phyloP scores from a whole-genome alignment of 75 land plant species.

The Pinus taeda region DNA sequence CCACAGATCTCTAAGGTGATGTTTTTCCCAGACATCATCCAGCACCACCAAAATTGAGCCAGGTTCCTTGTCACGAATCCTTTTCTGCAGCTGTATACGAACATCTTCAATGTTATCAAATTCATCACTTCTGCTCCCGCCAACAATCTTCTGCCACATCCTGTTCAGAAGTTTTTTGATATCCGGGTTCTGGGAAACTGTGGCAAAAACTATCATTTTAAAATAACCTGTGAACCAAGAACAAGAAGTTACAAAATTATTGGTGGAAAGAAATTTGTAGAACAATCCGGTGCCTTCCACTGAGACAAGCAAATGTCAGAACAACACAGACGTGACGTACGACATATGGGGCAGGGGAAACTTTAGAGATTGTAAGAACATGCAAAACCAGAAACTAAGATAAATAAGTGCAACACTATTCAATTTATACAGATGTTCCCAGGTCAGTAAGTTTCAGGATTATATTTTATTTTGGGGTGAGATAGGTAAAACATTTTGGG shows the following conservation, averaged over 20 bases:
- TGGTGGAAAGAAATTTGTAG: too few species aligned
- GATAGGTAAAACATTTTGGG: too few species aligned
- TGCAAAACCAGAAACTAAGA: too few species aligned
- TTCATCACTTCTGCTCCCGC: background rate
- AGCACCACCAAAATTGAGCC: slow-evolving; percentile 26
- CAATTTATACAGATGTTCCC: too few species aligned
- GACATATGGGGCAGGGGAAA: too few species aligned
- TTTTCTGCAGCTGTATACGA: background rate
- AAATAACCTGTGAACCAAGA: slow-evolving; percentile 30
- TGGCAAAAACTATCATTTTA: slow-evolving; percentile 40
- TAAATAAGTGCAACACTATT: too few species aligned
- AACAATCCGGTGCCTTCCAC: too few species aligned
- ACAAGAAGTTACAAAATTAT: background rate
- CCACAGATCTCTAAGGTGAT: slow-evolving; percentile 33
- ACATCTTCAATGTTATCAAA: slow-evolving; percentile 5
- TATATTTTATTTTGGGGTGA: too few species aligned
- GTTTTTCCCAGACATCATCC: slow-evolving; percentile 60
- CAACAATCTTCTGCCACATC: slow-evolving; percentile 26
- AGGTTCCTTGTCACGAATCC: background rate
- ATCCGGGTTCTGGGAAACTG: slow-evolving; percentile 60
- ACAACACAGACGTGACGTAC: too few species aligned
- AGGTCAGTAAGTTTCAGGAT: too few species aligned
- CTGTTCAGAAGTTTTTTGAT: background rate
- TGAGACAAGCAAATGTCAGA: too few species aligned
- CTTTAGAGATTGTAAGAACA: too few species aligned